Base-by-base conservation (phyloP, 2,329 filamentous ascomycete genomes). In the Pyrenophora seminiperda region DNA sequence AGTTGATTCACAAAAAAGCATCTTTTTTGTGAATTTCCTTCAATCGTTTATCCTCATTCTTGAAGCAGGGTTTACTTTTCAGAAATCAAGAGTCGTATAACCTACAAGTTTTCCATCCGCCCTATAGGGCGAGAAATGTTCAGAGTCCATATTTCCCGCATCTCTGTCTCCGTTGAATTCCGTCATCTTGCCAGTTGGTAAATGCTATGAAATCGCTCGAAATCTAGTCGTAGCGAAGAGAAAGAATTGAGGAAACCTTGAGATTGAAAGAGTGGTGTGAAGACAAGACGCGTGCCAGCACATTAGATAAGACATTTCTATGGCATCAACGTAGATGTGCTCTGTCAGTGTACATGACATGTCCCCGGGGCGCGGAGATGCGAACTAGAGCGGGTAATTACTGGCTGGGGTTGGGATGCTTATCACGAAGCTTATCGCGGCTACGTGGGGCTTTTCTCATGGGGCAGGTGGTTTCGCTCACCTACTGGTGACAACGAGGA, bases 61-160 rank as follows among this genome's bases (percentile, higher is more conserved):
- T 17, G 24, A 19, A 2, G 2, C 14, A 11, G 5, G 5, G 1
- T 5, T 24, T 19, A 10, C 7, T 15, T 2, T 4, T 18, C 38
- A 9, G 13, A 34, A 24, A 1, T 6, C 1, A 11, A 41, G 41
- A 43, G n/a, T 18, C 4, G 15, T 3, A n/a, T 6, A 5, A 72
- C 77, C 53, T 56, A 80, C 79, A 38, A 84, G 74, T 66, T 84
- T 84, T 31, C 82, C 82, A 70, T 84, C 82, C 3, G 76, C 47
- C 49, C 82, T 73, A 63, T 84, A 84, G 1, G 82, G 82, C 18
- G 80, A 83, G 63, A 83, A 83, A 47, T 81, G 77, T 54, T 78
- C 74, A 1, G 76, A 75, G 24, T 75, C 71, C 1, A 50, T 55
- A 10, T 50, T 53, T 19, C 33, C 32, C 1, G 38, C 32, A 1